Evolutionary conservation across 345 rosid genomes (phyloP).

Genomic region (Eucalyptus tenuipes): DNA sequence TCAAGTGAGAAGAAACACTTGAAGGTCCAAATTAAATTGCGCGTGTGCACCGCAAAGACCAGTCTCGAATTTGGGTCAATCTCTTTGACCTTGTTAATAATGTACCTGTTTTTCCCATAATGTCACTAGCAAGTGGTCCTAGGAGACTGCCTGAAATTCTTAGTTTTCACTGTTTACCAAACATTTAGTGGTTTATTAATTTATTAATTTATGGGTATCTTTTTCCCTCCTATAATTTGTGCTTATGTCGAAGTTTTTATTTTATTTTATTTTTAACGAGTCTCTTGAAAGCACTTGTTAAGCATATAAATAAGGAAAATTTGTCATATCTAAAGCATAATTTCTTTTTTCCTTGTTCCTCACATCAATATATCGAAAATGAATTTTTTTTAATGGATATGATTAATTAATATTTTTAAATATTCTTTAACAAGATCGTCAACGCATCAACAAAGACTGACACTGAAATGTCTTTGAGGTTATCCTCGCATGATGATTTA

Average conservation of each 20-base stretch:
- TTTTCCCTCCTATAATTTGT: not conserved
- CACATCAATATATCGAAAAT: not conserved
- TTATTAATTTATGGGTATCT: not conserved
- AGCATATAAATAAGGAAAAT: not conserved
- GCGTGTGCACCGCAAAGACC: not conserved
- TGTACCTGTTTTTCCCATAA: not conserved
- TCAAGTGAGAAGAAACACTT: not conserved
- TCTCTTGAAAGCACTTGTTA: not conserved
- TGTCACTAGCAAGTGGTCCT: not conserved
- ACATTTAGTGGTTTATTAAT: not conserved
- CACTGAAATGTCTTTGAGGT: not conserved
- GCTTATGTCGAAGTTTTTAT: not conserved
- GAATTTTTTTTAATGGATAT: not conserved
- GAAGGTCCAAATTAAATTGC: not conserved
- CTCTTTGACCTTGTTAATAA: not conserved
- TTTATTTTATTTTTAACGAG: not conserved
- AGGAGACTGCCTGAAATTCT: not conserved
- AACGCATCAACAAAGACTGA: not conserved
- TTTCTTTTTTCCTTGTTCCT: not conserved
- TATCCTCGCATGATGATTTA: not conserved
- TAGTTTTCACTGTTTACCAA: not conserved
- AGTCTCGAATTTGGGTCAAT: not conserved
- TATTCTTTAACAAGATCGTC: not conserved
- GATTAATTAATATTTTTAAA: not conserved
- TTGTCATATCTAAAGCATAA: accelerated